phyloP scores from a whole-genome alignment of 2,329 filamentous ascomycete genomes.

The Exophiala bonariae region DNA sequence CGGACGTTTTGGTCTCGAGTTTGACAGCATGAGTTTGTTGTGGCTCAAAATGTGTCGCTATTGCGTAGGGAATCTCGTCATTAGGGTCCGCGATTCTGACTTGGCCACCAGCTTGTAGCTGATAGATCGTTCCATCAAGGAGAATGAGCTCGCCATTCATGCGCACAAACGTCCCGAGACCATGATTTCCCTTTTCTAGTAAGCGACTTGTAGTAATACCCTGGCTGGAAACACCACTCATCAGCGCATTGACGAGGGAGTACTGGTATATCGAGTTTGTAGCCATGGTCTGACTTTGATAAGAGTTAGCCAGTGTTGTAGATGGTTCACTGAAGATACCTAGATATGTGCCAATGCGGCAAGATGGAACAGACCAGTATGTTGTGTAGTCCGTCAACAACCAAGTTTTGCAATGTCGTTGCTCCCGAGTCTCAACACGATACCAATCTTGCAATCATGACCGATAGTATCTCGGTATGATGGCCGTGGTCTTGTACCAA shows the following conservation, averaged over 20 bases:
- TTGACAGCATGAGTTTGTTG: slow-evolving; percentile 24
- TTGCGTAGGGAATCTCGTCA: slow-evolving; percentile 42
- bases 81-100: slow-evolving; percentile 33
- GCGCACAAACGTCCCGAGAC: slow-evolving; percentile 47
- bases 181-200: slow-evolving; percentile 49
- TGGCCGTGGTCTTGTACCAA: too few relatives aligned
- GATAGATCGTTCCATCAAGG: slow-evolving; percentile 42
- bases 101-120: slow-evolving; percentile 40
- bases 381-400: too few relatives aligned
- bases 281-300: slow-evolving; percentile 34
- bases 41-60: slow-evolving; percentile 33
- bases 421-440: too few relatives aligned
- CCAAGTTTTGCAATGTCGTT: too few relatives aligned
- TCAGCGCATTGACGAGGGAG: slow-evolving; percentile 44
- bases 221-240: slow-evolving; percentile 46
- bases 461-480: too few relatives aligned
- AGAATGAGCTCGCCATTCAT: slow-evolving; percentile 48
- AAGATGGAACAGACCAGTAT: too few relatives aligned
- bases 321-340: too few relatives aligned
- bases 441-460: too few relatives aligned
- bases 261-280: slow-evolving; percentile 46
- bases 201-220: slow-evolving; percentile 50
- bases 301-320: too few relatives aligned
- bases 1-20: slow-evolving; percentile 25
- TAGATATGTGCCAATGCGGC: too few relatives aligned